Base-by-base conservation (phyloP, 75 land plant species). In the Sequoia sempervirens region DNA sequence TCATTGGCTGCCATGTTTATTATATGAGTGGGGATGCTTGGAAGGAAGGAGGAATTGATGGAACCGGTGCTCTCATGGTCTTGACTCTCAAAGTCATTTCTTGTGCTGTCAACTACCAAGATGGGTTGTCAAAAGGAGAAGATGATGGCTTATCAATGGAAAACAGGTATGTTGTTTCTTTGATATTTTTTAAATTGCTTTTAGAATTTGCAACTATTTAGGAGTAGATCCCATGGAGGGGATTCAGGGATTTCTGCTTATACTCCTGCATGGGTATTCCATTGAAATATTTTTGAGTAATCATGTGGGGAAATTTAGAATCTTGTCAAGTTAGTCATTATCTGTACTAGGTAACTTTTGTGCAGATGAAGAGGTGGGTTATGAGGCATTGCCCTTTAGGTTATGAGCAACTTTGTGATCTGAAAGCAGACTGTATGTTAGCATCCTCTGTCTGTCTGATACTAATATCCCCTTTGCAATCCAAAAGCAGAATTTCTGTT, bases 11-110 rank as follows among this genome's bases (percentile, higher is more conserved):
- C 87, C 99, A 98, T 89, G 92, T 98, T 45, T 92, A 92, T 83
- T 95, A 93, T 83, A 93, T 98, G 99, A 98, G 99, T 86, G 99
- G 99, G 0, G 99, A 98, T 93, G 99, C 99, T 54, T 98, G 99
- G 99, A 98, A 98, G 88, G 92, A 93, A 84, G 99, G 99, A 81
- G 99, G 99, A 64, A 98, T 98, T 75, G 99, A 98, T 91, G 95
- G 94, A 32, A 98, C 99, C 70, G 99, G 99, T 94, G 99, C 99
- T n/a, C 80, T 98, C 20, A 98, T 98, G 99, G 97, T 98, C 78
- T 91, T 96, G 86, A 96, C 97, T 12, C 88, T 98, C 80, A 98
- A 98, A 85, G 94, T 98, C 76, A 93, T 95, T 66, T 96, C 99
- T 53, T 94, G 95, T 82, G 88, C 97, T 46, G 92, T 98, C 80